These are phyloP conservation scores for Metschnikowia proteae DNA, from an alignment of 805 yeast species.

Conservation along the genomic window DNA sequence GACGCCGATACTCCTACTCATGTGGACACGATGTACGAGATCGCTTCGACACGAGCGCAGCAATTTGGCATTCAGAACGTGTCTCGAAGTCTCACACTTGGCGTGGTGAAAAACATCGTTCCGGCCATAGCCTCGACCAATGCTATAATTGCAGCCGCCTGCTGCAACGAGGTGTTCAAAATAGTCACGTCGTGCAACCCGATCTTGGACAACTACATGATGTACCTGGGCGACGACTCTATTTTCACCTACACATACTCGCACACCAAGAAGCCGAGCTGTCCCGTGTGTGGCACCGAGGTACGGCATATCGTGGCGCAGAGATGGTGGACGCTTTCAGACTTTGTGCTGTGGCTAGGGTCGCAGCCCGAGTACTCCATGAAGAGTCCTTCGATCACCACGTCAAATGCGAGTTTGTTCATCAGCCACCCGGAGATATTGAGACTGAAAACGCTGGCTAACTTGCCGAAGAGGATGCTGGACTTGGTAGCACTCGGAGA, in stretches of 20 bases:
- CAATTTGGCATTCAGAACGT: conserved; percentile 72
- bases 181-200: conserved; percentile 69
- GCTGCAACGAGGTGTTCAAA: conserved; percentile 84
- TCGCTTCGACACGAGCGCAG: conserved; percentile 56
- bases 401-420: conserved; percentile 39
- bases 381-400: conserved; percentile 45
- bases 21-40: conserved; percentile 56
- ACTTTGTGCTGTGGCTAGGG: conserved; percentile 40
- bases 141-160: conserved; percentile 84
- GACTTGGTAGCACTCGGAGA: conserved; percentile 41
- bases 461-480: conserved; percentile 32
- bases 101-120: conserved; percentile 86
- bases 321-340: conserved; percentile 25
- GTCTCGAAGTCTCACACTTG: conserved; percentile 66
- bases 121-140: conserved; percentile 95
- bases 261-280: conserved; percentile 55
- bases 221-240: conserved; percentile 80
- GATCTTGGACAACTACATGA: conserved; percentile 69
- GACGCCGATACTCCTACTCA: conserved; percentile 70
- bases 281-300: conserved; percentile 70
- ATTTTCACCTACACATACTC: conserved; percentile 70
- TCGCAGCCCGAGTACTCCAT: conserved; percentile 30
- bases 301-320: conserved; percentile 24
- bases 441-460: conserved; percentile 43
- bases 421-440: conserved; percentile 46